Base-by-base conservation (phyloP, 208 protist genomes). In the Spironucleus salmonicida region DNA sequence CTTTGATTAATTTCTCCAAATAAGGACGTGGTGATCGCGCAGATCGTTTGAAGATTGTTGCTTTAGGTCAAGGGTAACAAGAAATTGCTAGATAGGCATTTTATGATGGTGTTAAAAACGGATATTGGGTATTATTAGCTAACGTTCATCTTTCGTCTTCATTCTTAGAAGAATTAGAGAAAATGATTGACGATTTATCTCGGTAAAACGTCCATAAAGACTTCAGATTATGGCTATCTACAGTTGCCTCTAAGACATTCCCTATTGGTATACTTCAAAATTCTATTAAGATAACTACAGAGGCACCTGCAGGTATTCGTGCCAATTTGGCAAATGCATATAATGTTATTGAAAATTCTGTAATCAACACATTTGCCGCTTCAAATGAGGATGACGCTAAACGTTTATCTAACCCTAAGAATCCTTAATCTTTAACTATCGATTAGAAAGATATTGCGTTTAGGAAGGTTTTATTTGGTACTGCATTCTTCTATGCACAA, bases 201-300 rank as follows among this genome's bases (percentile, higher is more conserved):
- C 83, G 88, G 57, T 86, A 89, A 67, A 86, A 89, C 68, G 90
- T 90, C 32, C 90, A 97, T 81, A 75, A 84, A n/a, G 87, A 93
- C 62, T 98, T 98, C 86, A 85, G 95, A 30, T 87, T 98, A 34
- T 98, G 94, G 94, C 88, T 98, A n/a, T 95, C 91, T 69, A 94
- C 90, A 27, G 89, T 92, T 42, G 94, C 95, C 19, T 91, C 92
- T 53, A 90, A 90, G 35, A 83, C 92, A 81, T 98, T 89, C 82
- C 87, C 87, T 29, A 88, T 89, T 57, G 76, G 76, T 13, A 75
- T 84, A 30, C 62, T 84, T 0, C 77, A 83, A 59, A 79, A 81
- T 30, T 83, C 89, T 27, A 89, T 96, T 78, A 98, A 98, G 85
- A 94, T 98, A 84, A 98, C 94, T 32, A 97, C 92, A 58, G 93